Evolutionary conservation across 345 rosid species (phyloP).

Genomic region (Xanthoceras sorbifolium): DNA sequence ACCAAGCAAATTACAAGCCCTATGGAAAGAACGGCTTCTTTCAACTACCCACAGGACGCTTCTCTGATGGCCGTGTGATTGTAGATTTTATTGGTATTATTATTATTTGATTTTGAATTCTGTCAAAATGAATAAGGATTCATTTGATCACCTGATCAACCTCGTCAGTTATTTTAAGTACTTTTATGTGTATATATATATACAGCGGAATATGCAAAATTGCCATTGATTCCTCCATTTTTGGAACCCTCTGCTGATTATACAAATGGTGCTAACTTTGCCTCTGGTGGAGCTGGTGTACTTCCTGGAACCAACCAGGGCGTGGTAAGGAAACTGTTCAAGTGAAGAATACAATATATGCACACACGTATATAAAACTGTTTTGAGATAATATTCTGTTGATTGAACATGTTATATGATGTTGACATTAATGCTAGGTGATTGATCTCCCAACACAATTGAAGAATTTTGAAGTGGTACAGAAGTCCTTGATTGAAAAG

Average conservation of each 20-base stretch:
- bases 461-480: conserved; percentile 39
- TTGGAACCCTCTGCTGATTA: conserved; percentile 41
- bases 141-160: neutral
- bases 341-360: too few relatives aligned
- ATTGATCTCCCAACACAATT: conserved; percentile 49
- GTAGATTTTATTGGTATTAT: conserved; percentile 53
- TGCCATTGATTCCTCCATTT: conserved; percentile 55
- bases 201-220: conserved; percentile 50
- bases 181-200: too few relatives aligned
- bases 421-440: conserved; percentile 22
- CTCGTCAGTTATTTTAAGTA: too few relatives aligned
- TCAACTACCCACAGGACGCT: conserved; percentile 45
- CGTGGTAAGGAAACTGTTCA: conserved; percentile 20
- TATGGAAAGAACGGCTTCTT: conserved; percentile 50
- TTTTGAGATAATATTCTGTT: too few relatives aligned
- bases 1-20: conserved; percentile 43
- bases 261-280: conserved; percentile 44
- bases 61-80: conserved; percentile 54
- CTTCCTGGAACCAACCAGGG: conserved; percentile 55
- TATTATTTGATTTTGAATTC: neutral
- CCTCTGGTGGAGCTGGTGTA: conserved; percentile 58
- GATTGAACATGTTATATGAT: neutral
- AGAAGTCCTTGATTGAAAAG: conserved; percentile 35
- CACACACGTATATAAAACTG: too few relatives aligned
- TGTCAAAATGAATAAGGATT: neutral